A percentile compares a stretch with the other conserved stretches of the same genome.
phyloP scores from a whole-genome alignment of 2,329 filamentous ascomycete genomes.

The Cladosporium halotolerans region DNA sequence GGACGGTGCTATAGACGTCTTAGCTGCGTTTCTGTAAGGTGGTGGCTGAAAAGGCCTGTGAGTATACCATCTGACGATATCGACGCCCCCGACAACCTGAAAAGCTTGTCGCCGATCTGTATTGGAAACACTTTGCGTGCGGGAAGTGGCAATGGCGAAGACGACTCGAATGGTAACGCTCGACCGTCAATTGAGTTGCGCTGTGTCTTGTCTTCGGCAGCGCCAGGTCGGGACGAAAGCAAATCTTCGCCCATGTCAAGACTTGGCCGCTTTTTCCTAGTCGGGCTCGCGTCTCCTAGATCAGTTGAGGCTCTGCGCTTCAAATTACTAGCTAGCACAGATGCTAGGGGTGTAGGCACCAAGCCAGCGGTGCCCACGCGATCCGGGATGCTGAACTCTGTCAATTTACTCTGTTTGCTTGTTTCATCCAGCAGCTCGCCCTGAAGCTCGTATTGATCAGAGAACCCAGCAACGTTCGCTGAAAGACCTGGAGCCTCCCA shows the following conservation, averaged over 20 bases:
- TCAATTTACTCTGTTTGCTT: slow-evolving; percentile 11
- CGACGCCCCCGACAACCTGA: slow-evolving; percentile 62
- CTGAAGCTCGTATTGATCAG: slow-evolving; percentile 36
- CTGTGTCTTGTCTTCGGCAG: too few species aligned
- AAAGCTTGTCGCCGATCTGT: slow-evolving; percentile 64
- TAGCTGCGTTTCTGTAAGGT: neutral
- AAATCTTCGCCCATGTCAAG: slow-evolving; percentile 1
- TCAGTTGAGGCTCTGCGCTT: slow-evolving; percentile 21
- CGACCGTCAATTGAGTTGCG: too few species aligned
- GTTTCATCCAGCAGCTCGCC: slow-evolving; percentile 33
- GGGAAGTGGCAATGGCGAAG: slow-evolving; percentile 48
- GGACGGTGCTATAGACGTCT: slow-evolving; percentile 61
- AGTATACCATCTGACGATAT: slow-evolving; percentile 65
- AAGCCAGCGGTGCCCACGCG: neutral
- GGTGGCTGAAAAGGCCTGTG: neutral
- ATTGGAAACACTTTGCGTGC: slow-evolving; percentile 67
- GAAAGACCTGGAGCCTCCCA: slow-evolving; percentile 29
- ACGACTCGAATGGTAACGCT: neutral
- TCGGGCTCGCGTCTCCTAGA: neutral
- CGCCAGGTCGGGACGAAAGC: neutral
- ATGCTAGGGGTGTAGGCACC: slow-evolving; percentile 11
- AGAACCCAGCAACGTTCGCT: neutral
- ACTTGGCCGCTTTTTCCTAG: slow-evolving; percentile 5
- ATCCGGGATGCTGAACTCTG: slow-evolving; percentile 36
- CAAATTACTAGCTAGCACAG: slow-evolving; percentile 10